These are phyloP conservation scores for Lasiosphaeria miniovina DNA, from an alignment of 495 filamentous ascomycete species.

Conservation along the genomic window DNA sequence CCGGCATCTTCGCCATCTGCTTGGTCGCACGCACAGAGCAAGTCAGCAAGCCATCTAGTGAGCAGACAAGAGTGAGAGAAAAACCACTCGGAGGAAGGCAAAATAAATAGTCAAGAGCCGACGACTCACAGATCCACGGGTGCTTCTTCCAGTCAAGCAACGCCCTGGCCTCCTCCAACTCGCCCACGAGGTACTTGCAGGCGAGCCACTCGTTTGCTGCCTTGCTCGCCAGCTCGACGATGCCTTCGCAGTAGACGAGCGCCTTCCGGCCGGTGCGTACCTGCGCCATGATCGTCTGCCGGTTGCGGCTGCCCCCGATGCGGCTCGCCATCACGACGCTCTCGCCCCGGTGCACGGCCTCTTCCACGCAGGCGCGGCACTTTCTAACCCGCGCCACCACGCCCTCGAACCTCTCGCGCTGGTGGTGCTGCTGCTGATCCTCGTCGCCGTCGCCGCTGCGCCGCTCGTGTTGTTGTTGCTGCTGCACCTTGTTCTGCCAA, in stretches of 20 bases:
- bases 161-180: conserved; percentile 17
- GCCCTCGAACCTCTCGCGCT: conserved; percentile 6
- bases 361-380: conserved; percentile 4
- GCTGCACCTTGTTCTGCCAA: conserved; percentile 22
- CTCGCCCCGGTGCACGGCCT: conserved; percentile 10
- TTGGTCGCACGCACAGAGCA: too few species aligned
- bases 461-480: not conserved
- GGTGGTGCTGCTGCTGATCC: conserved; percentile 3
- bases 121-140: conserved; percentile 20
- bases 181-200: conserved; percentile 17
- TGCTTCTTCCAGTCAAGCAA: conserved; percentile 16
- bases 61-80: too few species aligned
- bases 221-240: conserved; percentile 17
- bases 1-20: not conserved
- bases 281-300: conserved; percentile 1
- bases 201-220: conserved; percentile 12
- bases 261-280: conserved; percentile 20
- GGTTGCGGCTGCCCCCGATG: conserved; percentile 8
- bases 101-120: not conserved
- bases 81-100: not conserved
- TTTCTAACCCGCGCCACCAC: not conserved
- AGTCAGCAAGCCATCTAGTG: too few species aligned
- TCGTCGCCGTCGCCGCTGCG: not conserved
- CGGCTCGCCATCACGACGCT: conserved; percentile 1
- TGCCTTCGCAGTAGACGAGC: conserved; percentile 13